Base-by-base conservation (phyloP, 1,284 basidiomycete genomes). In the Amylostereum areolatum region DNA sequence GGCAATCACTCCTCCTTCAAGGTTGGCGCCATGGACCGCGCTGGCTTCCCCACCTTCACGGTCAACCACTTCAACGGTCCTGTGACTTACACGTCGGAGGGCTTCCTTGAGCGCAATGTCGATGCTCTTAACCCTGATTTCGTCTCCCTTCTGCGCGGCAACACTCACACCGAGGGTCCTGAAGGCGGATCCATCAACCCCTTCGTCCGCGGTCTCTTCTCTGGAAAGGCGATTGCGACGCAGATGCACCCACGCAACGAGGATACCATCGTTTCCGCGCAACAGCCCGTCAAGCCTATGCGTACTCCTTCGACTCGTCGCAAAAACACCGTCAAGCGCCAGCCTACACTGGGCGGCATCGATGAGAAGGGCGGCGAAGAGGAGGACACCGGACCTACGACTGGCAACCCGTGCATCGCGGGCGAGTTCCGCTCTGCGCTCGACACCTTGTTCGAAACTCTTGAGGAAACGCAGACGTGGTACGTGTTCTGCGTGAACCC, bases 101-200 rank as follows among this genome's bases (percentile, higher is more conserved):
- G 81, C 43, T 92, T 98, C 75, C 76, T 98, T 11, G 89, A 92
- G 59, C 79, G 85, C 48, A 97, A 99, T 63, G 74, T 91, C 47
- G 93, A 97, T 57, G 83, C 88, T 3, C 77, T 97, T 47, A 95
- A 93, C 57, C 88, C 93, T 0, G 93, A 98, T 62, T 97, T 97
- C 59, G 86, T 99, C 9, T 88, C 86, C 0, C 80, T 98, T 7
- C 77, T 99, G 11, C 77, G 90, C 12, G 93, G 92, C 12, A 24
- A 27, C 27, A 72, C 74, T 2, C 65, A 56, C 43, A 46, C 57
- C 2, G 60, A 61, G 9, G 51, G 62, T 0, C 50, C 57, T 27
- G 70, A 72, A 30, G 59, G 70, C 5, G 92, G 92, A 0, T 92
- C 88, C 0, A 80, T 82, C 61, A 95, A 95, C 58, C 86, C 92